These are phyloP conservation scores for Debaryomycetaceae sp. DNA, from an alignment of 1,139 yeast genomes.

Conservation along the genomic window DNA sequence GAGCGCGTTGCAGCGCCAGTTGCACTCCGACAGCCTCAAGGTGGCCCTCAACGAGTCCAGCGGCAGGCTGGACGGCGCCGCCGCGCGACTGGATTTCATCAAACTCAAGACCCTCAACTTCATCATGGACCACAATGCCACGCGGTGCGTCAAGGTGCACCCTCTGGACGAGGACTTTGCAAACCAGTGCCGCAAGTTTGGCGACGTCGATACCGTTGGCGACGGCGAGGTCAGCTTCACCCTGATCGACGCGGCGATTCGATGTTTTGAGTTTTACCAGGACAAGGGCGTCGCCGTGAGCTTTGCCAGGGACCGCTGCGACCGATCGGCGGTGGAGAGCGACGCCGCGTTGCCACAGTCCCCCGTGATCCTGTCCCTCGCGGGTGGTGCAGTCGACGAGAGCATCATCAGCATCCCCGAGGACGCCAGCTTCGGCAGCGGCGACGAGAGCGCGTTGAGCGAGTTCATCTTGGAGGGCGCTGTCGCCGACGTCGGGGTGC, in stretches of 20 bases:
- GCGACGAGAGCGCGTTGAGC: conserved; percentile 6
- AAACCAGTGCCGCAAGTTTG: conserved; percentile 26
- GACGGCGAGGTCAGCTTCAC: conserved; percentile 20
- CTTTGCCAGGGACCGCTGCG: conserved; percentile 38
- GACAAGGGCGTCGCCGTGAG: conserved; percentile 5
- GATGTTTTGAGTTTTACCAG: conserved; percentile 30
- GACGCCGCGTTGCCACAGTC: conserved; percentile 1
- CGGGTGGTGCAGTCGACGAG: conserved; percentile 7
- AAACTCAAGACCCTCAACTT: conserved; percentile 41
- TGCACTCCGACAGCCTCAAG: conserved; percentile 29
- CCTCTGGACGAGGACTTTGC: conserved; percentile 16
- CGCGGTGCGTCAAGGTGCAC: conserved; percentile 28
- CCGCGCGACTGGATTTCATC: conserved; percentile 29
- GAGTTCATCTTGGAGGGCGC: conserved; percentile 9
- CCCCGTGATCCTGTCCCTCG: conserved; percentile 4
- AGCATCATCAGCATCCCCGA: conserved; percentile 10
- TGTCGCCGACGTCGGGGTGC: too few species aligned
- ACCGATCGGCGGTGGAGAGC: conserved; percentile 15
- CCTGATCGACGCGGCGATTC: conserved; percentile 39
- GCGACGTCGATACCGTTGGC: conserved; percentile 28
- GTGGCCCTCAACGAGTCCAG: conserved; percentile 27
- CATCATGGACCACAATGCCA: conserved; percentile 37
- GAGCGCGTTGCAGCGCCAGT: conserved; percentile 20
- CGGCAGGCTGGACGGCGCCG: conserved; percentile 8
- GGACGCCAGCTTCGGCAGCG: conserved; percentile 9